Evolutionary conservation across 2,329 filamentous ascomycete species (phyloP).

Genomic region (Tolypocladium capitatum): DNA sequence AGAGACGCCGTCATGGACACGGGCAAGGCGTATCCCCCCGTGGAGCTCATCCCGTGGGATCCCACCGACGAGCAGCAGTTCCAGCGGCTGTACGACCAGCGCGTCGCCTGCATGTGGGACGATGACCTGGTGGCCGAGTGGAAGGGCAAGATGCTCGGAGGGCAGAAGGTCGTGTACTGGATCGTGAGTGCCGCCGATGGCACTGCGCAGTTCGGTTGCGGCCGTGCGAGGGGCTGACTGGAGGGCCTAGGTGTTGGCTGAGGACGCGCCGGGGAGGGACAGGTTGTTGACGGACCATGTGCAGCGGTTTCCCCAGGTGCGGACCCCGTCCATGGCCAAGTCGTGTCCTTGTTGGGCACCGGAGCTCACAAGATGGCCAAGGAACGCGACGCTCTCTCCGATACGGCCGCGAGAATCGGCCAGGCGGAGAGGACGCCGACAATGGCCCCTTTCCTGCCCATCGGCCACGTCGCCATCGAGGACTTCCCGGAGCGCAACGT

Average conservation of each 20-base stretch:
- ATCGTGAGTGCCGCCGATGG: slow-evolving; percentile 16
- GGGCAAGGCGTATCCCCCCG: slow-evolving; percentile 4
- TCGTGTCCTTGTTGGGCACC: neutral
- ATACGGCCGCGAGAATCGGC: slow-evolving; percentile 19
- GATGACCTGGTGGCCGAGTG: slow-evolving; percentile 21
- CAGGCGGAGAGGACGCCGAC: slow-evolving; percentile 16
- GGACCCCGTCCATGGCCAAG: neutral
- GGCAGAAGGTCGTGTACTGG: slow-evolving; percentile 26
- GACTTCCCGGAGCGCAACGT: slow-evolving; percentile 16
- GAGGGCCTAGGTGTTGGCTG: slow-evolving; percentile 1
- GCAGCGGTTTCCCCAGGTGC: slow-evolving; percentile 16
- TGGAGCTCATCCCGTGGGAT: slow-evolving; percentile 31
- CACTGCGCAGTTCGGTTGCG: too few relatives aligned
- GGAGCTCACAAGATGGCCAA: slow-evolving; percentile 1
- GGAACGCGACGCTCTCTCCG: slow-evolving; percentile 20
- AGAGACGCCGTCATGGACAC: neutral
- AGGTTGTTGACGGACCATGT: slow-evolving; percentile 17
- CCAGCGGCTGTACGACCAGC: slow-evolving; percentile 27
- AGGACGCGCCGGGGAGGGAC: slow-evolving; percentile 15
- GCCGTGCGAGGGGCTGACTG: too few relatives aligned
- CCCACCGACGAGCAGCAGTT: slow-evolving; percentile 23
- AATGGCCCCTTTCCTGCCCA: slow-evolving; percentile 18
- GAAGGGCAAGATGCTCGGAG: slow-evolving; percentile 18
- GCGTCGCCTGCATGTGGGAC: slow-evolving; percentile 32
- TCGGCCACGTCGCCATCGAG: slow-evolving; percentile 27